These are phyloP conservation scores for Solanum phureja DNA, from an alignment of 257 asterid genomes.

Conservation along the genomic window DNA sequence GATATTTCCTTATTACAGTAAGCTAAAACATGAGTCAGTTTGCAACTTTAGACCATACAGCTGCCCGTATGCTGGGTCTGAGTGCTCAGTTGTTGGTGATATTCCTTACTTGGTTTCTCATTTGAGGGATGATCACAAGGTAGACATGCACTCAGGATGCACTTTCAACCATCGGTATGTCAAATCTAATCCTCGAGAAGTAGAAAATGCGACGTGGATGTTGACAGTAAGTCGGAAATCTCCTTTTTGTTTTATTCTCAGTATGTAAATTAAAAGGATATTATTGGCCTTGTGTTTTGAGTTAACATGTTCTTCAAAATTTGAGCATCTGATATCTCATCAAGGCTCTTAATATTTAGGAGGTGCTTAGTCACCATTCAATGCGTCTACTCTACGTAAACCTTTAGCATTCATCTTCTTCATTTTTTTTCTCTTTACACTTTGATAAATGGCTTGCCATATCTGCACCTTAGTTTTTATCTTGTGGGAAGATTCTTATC, in stretches of 20 bases:
- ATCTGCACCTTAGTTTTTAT: background rate
- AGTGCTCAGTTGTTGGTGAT: constrained; percentile 10
- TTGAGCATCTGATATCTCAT: background rate
- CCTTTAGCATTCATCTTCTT: background rate
- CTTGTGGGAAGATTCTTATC: background rate
- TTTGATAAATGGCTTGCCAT: background rate
- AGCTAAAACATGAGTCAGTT: constrained; percentile 6
- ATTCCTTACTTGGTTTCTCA: constrained; percentile 11
- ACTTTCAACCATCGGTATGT: constrained; percentile 13
- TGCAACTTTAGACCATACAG: constrained; percentile 9
- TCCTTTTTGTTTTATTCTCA: background rate
- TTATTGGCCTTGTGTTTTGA: background rate
- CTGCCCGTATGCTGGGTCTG: constrained; percentile 12
- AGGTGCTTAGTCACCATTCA: background rate
- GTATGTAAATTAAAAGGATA: background rate
- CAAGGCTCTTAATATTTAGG: background rate
- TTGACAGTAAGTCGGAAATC: constrained; percentile 1
- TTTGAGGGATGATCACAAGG: constrained; percentile 14
- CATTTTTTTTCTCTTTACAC: background rate
- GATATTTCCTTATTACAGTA: constrained; percentile 10
- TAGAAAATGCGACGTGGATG: constrained; percentile 14
- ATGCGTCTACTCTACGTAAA: background rate
- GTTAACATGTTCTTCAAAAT: background rate
- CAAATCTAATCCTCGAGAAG: constrained; percentile 13
- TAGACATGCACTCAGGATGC: constrained; percentile 14